Evolutionary conservation across 257 asterid species (phyloP).

Genomic region (Apocynum venetum): DNA sequence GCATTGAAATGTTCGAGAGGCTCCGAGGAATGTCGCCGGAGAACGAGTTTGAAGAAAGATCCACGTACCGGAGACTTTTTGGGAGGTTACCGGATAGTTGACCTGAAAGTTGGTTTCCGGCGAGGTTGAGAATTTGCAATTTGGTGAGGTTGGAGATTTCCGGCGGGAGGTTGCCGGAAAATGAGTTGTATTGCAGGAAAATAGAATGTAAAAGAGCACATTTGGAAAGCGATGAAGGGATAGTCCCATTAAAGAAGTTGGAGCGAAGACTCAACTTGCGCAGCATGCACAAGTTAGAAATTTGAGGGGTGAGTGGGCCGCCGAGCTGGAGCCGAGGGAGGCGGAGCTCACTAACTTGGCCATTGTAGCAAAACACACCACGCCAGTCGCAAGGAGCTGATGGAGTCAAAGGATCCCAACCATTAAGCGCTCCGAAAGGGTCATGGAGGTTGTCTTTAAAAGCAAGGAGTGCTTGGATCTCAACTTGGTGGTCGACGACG

Average conservation of each 20-base stretch:
- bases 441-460: constrained; percentile 44
- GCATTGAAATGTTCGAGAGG: constrained; percentile 31
- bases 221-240: constrained; percentile 49
- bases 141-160: constrained; percentile 43
- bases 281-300: constrained; percentile 52
- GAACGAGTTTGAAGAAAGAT: constrained; percentile 51
- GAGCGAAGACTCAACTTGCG: constrained; percentile 60
- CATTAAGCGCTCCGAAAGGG: constrained; percentile 46
- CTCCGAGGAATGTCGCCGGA: constrained; percentile 41
- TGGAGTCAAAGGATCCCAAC: constrained; percentile 51
- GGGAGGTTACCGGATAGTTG: constrained; percentile 42
- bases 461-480: constrained; percentile 49
- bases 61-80: constrained; percentile 35
- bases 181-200: constrained; percentile 42
- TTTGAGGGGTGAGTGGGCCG: constrained; percentile 44
- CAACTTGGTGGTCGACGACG: constrained; percentile 30
- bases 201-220: constrained; percentile 46
- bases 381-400: constrained; percentile 79
- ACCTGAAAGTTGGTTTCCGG: constrained; percentile 51
- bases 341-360: constrained; percentile 48
- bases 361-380: constrained; percentile 43
- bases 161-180: constrained; percentile 44
- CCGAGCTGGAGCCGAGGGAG: constrained; percentile 50
- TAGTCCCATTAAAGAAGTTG: constrained; percentile 44
- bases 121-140: constrained; percentile 38